A percentile compares a stretch with the other conserved stretches of the same genome.
Evolutionary conservation across 2,329 filamentous ascomycete species (phyloP).

Genomic region (Pseudocercospora macadamiae): DNA sequence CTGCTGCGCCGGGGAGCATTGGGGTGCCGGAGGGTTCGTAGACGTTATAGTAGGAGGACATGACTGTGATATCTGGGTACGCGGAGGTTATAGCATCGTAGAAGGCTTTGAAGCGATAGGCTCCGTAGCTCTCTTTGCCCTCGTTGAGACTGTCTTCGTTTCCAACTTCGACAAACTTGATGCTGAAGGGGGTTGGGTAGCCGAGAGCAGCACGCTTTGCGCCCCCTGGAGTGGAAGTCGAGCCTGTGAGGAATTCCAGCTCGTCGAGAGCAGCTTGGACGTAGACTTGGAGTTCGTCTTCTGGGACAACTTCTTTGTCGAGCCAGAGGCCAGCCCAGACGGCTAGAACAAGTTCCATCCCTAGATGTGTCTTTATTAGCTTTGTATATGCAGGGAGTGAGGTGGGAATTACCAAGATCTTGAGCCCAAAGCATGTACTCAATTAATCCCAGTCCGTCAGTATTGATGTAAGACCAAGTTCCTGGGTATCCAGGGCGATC

Average conservation of each 20-base stretch:
- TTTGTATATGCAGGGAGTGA: slow-evolving; percentile 10
- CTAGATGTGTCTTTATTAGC: background rate
- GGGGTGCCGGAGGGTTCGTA: slow-evolving; percentile 20
- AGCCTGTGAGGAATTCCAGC: slow-evolving; percentile 65
- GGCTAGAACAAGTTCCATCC: slow-evolving; percentile 57
- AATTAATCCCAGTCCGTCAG: slow-evolving; percentile 63
- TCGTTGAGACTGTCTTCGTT: slow-evolving; percentile 66
- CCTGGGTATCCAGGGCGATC: slow-evolving; percentile 56
- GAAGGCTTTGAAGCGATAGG: slow-evolving; percentile 62
- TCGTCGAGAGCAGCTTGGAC: slow-evolving; percentile 65
- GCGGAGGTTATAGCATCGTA: slow-evolving; percentile 59
- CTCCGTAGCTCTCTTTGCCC: slow-evolving; percentile 43
- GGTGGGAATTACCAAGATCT: slow-evolving; percentile 51
- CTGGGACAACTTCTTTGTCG: slow-evolving; percentile 50
- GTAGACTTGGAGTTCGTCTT: slow-evolving; percentile 50
- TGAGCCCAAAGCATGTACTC: slow-evolving; percentile 61
- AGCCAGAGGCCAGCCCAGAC: slow-evolving; percentile 62
- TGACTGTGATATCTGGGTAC: slow-evolving; percentile 61
- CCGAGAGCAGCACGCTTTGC: slow-evolving; percentile 62
- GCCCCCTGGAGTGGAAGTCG: slow-evolving; percentile 58
- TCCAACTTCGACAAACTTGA: slow-evolving; percentile 65
- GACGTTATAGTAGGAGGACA: slow-evolving; percentile 49
- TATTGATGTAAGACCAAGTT: slow-evolving; percentile 64
- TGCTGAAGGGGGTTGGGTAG: slow-evolving; percentile 62
- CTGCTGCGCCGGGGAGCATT: background rate